These are phyloP conservation scores for Eucalyptus albens DNA, from an alignment of 345 rosid genomes.

Conservation along the genomic window DNA sequence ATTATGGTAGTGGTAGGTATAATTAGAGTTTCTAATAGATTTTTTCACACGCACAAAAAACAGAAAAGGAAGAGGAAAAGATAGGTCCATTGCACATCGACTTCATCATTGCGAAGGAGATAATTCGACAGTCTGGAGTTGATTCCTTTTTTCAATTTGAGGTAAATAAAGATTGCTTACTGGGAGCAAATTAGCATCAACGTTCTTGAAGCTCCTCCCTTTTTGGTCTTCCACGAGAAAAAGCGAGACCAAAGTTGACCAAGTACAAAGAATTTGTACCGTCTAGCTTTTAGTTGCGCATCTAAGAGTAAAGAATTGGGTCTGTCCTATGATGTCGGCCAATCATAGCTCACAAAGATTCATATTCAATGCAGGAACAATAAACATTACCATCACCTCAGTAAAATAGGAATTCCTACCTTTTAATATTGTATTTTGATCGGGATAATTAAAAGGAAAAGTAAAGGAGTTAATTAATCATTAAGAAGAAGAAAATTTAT, in stretches of 20 bases:
- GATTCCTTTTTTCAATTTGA: background rate
- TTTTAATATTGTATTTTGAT: background rate
- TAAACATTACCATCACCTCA: background rate
- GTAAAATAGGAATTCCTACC: background rate
- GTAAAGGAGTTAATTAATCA: no score
- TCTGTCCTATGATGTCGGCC: background rate
- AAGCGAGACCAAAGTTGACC: background rate
- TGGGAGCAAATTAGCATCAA: background rate
- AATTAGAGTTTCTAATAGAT: no score
- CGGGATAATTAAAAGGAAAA: background rate
- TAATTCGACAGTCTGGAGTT: background rate
- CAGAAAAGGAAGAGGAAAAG: background rate
- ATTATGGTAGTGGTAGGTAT: rapidly evolving
- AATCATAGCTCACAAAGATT: no score
- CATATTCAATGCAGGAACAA: background rate
- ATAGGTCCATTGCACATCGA: background rate
- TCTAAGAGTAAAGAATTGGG: background rate
- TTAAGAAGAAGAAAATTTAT: no score
- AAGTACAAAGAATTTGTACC: background rate
- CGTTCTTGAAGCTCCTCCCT: background rate
- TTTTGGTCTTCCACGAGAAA: background rate
- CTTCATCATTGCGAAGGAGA: background rate
- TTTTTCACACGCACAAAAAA: background rate
- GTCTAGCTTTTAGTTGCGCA: background rate
- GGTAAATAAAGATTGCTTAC: background rate